Conservation (phyloP, 768 basidiomycete genomes). For the Dendrothele bispora region DNA sequence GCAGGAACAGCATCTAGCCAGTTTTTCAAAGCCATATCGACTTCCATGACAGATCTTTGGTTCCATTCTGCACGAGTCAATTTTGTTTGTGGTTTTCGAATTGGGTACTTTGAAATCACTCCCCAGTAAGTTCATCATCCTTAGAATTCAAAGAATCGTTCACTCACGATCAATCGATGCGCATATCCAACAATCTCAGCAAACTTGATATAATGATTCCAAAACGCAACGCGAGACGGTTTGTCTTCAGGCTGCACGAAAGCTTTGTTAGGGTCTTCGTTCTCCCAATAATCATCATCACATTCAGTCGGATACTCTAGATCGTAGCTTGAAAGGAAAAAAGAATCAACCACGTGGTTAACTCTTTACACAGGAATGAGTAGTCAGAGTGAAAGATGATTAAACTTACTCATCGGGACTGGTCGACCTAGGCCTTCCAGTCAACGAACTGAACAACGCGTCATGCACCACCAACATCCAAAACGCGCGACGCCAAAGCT, state of each 20-base stretch:
- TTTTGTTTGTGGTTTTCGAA: conserved; percentile 9
- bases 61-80: conserved; percentile 60
- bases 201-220: conserved; percentile 54
- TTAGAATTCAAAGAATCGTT: too few species aligned
- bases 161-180: conserved; percentile 57
- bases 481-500: conserved; percentile 60
- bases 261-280: conserved; percentile 27
- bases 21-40: conserved; percentile 60
- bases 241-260: conserved; percentile 35
- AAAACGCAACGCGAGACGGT: conserved; percentile 53
- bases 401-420: conserved; percentile 70
- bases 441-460: conserved; percentile 43
- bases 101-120: conserved; percentile 5
- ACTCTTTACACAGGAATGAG: background rate
- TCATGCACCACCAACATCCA: conserved; percentile 37
- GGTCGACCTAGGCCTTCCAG: conserved; percentile 67
- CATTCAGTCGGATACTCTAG: conserved; percentile 65
- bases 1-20: conserved; percentile 64
- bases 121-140: background rate
- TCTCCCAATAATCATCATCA: conserved; percentile 49
- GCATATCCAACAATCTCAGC: conserved; percentile 63
- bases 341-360: background rate
- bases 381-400: conserved; percentile 18
- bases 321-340: conserved; percentile 53
- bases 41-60: conserved; percentile 53